Base-by-base conservation (phyloP, 1,139 yeast species). In the Saccharomyces hybrid region DNA sequence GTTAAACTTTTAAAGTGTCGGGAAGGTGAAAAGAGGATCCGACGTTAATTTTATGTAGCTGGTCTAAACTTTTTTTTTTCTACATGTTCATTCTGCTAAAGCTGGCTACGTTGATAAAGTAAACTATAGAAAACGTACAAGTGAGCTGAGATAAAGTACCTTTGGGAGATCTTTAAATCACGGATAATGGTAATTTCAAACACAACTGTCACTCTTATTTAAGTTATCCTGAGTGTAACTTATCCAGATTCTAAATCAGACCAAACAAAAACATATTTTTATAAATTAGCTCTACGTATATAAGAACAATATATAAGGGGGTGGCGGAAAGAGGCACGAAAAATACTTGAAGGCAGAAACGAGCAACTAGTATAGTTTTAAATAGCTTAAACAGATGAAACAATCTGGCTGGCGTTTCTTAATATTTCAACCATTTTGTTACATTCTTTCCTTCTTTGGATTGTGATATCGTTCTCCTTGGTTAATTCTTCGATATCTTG, bases 361-460 rank as follows among this genome's bases (percentile, higher is more conserved):
- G 25, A 38, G 44, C 26, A 8, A 38, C 26, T 38, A 16, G 44
- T 38, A 38, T 13, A 16, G 44, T 4, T 38, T 8, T 5, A 9
- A 4, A 16, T 8, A 8, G 11, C n/a, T 64, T 71, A 88, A 59
- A 88, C 96, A 66, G 90, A 84, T 9, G 95, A 83, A 48, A 93
- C 97, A 70, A 93, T 91, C 67, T 87, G 95, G 61, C 89, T 83
- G 25, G 99, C 99, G 71, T 88, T 85, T 64, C 77, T 81, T 72
- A 93, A 80, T 53, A 91, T 93, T 63, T 88, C 91, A 55, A 93
- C 96, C 98, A 93, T 93, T 76, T 87, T 88, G 68, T 84, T 75
- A 71, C 97, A 91, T 72, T 93, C 99, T 70, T 85, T 87, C 73
- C 99, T 86, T 79, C 96, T 84, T 72, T 90, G 95, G 57, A 90